Evolutionary conservation across 306 rosid species (phyloP).

Genomic region (Pterocarpus macrocarpus): DNA sequence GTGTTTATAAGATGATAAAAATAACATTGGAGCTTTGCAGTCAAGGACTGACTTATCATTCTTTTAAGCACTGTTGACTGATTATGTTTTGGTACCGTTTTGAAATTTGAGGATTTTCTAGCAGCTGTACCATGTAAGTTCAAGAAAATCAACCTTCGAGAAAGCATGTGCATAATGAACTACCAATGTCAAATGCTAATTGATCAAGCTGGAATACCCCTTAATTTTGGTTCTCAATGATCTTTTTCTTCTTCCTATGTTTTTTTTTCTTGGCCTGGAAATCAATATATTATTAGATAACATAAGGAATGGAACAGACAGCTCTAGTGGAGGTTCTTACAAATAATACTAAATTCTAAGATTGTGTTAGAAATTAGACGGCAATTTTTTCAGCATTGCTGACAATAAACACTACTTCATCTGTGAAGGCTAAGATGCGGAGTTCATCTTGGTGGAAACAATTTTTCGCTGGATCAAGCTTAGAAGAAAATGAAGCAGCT

Average conservation of each 20-base stretch:
- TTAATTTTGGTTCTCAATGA: not conserved
- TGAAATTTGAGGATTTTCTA: not conserved
- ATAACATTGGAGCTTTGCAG: not conserved
- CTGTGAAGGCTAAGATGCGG: constrained; percentile 87
- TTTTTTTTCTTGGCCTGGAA: constrained; percentile 1
- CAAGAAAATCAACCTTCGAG: constrained; percentile 5
- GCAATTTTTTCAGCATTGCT: constrained; percentile 17
- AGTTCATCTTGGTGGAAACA: constrained; percentile 90
- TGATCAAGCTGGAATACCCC: constrained; percentile 8
- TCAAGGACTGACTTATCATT: not conserved
- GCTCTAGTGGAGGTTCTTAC: not conserved
- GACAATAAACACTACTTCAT: constrained; percentile 42
- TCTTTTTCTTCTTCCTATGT: not conserved
- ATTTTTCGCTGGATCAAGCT: constrained; percentile 67
- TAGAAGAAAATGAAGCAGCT: constrained; percentile 72
- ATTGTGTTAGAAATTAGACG: not conserved
- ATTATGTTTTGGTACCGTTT: constrained; percentile 11
- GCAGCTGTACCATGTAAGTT: not conserved
- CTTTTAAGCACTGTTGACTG: not conserved
- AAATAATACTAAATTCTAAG: not conserved
- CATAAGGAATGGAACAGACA: not conserved
- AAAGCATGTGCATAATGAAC: not conserved
- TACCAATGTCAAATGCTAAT: constrained; percentile 2
- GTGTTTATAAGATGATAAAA: not conserved
- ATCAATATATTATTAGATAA: not conserved